Conservation (phyloP, 2,329 filamentous ascomycete genomes). For the Hirsutella minnesotensis region DNA sequence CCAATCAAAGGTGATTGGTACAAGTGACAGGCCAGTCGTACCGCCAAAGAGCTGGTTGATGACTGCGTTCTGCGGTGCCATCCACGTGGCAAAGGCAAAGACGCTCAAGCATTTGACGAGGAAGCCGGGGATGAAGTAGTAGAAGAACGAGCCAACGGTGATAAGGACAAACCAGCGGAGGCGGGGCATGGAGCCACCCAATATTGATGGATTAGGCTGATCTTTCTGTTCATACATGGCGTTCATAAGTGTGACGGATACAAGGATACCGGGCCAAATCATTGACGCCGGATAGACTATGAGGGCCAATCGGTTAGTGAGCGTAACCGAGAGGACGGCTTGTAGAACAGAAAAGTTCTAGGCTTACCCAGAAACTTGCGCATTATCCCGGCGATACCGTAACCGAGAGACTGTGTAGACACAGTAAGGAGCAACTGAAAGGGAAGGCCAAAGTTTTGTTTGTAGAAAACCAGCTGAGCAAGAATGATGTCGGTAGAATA, state of each 20-base stretch:
- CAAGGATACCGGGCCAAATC: slow-evolving; percentile 62
- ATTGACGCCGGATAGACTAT: slow-evolving; percentile 54
- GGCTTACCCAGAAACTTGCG: slow-evolving; percentile 46
- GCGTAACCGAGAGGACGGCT: too few relatives aligned
- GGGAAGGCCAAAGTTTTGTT: slow-evolving; percentile 52
- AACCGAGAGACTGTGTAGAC: slow-evolving; percentile 57
- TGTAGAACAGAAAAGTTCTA: neutral
- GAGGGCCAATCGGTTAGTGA: slow-evolving; percentile 3
- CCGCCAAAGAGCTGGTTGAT: slow-evolving; percentile 67
- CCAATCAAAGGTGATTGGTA: slow-evolving; percentile 70
- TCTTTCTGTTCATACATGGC: slow-evolving; percentile 56
- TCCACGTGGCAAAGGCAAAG: slow-evolving; percentile 62
- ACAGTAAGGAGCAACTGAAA: slow-evolving; percentile 58
- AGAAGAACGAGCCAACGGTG: slow-evolving; percentile 45
- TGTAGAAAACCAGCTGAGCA: slow-evolving; percentile 60
- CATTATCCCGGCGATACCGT: slow-evolving; percentile 58
- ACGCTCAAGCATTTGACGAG: slow-evolving; percentile 58
- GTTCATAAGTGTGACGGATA: slow-evolving; percentile 55
- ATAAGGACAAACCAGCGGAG: slow-evolving; percentile 53
- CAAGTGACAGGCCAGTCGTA: slow-evolving; percentile 50
- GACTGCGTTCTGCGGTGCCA: slow-evolving; percentile 53
- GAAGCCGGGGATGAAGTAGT: slow-evolving; percentile 60
- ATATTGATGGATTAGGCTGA: slow-evolving; percentile 33
- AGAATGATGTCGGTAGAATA: slow-evolving; percentile 67
- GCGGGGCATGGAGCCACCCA: slow-evolving; percentile 54